A percentile compares a stretch with the other conserved stretches of the same genome.
Evolutionary conservation across 2,329 filamentous ascomycete genomes (phyloP).

Genomic region (Colletotrichum euphorbiae): DNA sequence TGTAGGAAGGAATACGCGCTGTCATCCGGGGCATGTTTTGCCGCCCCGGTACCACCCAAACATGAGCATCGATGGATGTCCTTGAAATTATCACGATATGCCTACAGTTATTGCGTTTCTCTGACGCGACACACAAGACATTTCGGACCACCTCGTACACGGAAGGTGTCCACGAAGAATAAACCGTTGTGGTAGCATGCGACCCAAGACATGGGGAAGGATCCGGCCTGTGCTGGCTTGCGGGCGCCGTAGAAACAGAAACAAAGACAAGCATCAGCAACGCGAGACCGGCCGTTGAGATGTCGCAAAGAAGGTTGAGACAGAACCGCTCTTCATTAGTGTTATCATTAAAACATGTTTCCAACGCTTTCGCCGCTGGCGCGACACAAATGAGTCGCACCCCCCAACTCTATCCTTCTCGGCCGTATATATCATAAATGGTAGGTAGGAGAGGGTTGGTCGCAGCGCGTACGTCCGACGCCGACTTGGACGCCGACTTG

Average conservation of each 20-base stretch:
- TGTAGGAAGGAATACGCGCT: not conserved
- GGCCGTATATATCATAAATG: constrained; percentile 22
- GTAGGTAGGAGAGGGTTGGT: constrained; percentile 10
- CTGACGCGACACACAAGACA: constrained; percentile 1
- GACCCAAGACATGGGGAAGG: constrained; percentile 16
- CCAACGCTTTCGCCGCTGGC: constrained; percentile 13
- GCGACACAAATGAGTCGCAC: not conserved
- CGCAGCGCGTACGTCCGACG: constrained; percentile 6
- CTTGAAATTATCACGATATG: not conserved
- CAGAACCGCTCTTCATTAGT: constrained; percentile 30
- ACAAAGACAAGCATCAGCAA: constrained; percentile 10
- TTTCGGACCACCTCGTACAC: constrained; percentile 16
- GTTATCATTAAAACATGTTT: constrained; percentile 23
- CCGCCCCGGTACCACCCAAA: constrained; percentile 1
- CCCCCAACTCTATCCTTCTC: constrained; percentile 11
- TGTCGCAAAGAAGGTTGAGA: constrained; percentile 36
- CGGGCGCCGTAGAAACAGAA: constrained; percentile 16
- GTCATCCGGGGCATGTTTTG: not conserved
- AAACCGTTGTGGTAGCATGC: constrained; percentile 16
- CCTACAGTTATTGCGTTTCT: constrained; percentile 7
- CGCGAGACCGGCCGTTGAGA: constrained; percentile 31
- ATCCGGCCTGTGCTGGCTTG: not conserved
- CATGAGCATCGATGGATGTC: no score
- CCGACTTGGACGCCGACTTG: constrained; percentile 23
- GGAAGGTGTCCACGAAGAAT: constrained; percentile 2